Base-by-base conservation (phyloP, 2,329 filamentous ascomycete species). In the Xylaria sp. region DNA sequence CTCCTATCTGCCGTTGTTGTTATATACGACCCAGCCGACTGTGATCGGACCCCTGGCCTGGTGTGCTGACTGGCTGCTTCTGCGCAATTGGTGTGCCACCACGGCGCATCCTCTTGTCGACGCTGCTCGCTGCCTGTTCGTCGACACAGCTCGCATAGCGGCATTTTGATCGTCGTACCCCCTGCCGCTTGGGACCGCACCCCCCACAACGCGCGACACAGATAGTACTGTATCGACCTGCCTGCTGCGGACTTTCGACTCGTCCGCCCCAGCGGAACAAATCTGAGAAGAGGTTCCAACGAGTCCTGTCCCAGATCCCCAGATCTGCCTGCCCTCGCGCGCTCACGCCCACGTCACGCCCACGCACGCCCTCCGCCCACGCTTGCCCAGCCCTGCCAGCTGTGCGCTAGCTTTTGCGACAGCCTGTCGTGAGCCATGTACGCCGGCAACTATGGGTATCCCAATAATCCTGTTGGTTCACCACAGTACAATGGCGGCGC, bases 361-460 rank as follows among this genome's bases (percentile, higher is more conserved):
- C 68, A 73, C 73, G 71, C 69, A 67, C 61, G 36, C 45, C 53
- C 57, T 31, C 56, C 57, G 39, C 50, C 39, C 67, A 59, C 61
- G 49, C 61, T 60, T 49, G 73, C 72, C 73, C 71, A 74, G 73
- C 74, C 73, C 74, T 73, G 73, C 71, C 73, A 72, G 73, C 73
- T 76, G 74, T 72, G 71, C 68, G 39, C 63, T 70, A 71, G 72
- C 70, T 69, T 61, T 53, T 60, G 72, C 74, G 67, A 70, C 69
- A 73, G 72, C 73, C 72, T 73, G 74, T 74, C 71, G 73, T 72
- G 73, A 80, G 79, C 79, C 80, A 87, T 87, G 85, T 87, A 87
- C 79, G 81, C 81, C 75, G 79, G 81, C 76, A 83, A 83, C 74
- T 87, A 86, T 79, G 84, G 83, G 75, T 87, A 84, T 77, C 80